Conservation (phyloP, 2,329 filamentous ascomycete genomes). For the Colletotrichum simmondsii region DNA sequence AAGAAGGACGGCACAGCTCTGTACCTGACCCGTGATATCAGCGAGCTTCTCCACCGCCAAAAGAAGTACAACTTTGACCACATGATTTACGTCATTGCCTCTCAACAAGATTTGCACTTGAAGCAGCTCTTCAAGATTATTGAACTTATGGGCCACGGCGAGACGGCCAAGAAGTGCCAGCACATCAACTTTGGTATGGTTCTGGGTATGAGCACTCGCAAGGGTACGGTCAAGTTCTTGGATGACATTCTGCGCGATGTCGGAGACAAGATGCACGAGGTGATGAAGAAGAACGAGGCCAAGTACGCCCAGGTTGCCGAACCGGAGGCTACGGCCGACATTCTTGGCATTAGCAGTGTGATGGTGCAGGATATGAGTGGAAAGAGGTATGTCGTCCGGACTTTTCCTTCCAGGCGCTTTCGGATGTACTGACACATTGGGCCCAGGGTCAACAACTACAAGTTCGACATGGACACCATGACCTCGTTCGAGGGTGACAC, state of each 20-base stretch:
- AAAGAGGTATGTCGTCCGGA: constrained; percentile 72
- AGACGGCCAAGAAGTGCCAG: constrained; percentile 74
- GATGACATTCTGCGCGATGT: constrained; percentile 82
- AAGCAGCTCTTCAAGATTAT: constrained; percentile 82
- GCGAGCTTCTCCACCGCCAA: constrained; percentile 74
- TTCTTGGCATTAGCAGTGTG: constrained; percentile 90
- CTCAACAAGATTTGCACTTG: constrained; percentile 78
- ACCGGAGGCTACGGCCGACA: constrained; percentile 85
- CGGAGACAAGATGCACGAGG: constrained; percentile 95
- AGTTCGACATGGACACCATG: constrained; percentile 71
- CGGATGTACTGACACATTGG: constrained; percentile 31
- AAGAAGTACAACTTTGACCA: constrained; percentile 67
- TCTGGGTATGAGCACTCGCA: constrained; percentile 76
- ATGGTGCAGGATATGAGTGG: constrained; percentile 99
- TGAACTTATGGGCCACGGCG: constrained; percentile 75
- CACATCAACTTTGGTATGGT: constrained; percentile 83
- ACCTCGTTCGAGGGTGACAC: constrained; percentile 78
- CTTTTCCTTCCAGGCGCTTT: constrained; percentile 28
- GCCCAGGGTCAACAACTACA: constrained; percentile 71
- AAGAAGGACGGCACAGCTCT: constrained; percentile 81
- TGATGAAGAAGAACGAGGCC: constrained; percentile 89
- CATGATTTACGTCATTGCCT: constrained; percentile 84
- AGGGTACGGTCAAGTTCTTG: constrained; percentile 79
- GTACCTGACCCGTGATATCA: constrained; percentile 83
- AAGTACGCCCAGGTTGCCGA: constrained; percentile 94